Percentiles rank a stretch among this genome's conserved stretches.
These are phyloP conservation scores for Thecaphora thlaspeos DNA, from an alignment of 1,284 basidiomycete species.

Conservation along the genomic window DNA sequence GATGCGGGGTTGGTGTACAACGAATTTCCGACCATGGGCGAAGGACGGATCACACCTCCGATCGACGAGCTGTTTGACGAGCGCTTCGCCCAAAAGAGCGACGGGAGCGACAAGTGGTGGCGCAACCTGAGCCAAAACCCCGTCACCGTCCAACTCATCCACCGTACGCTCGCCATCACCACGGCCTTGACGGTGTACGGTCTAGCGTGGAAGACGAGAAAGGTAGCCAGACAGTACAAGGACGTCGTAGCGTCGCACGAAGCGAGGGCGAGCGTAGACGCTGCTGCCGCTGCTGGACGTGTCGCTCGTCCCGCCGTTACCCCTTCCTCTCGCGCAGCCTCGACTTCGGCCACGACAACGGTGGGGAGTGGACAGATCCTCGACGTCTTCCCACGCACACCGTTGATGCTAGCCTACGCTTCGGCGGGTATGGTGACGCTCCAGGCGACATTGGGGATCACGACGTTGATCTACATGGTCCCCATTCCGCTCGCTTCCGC, in stretches of 20 bases:
- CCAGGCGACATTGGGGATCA: constrained; percentile 85
- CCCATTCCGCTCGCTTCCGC: constrained; percentile 86
- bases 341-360: neutral
- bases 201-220: constrained; percentile 54
- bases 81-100: constrained; percentile 67
- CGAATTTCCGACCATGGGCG: constrained; percentile 97
- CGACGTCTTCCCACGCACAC: constrained; percentile 70
- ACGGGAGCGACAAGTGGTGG: constrained; percentile 64
- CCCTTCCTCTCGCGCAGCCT: neutral
- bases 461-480: constrained; percentile 88
- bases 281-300: neutral
- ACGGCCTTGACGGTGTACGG: constrained; percentile 26
- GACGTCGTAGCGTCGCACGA: no score
- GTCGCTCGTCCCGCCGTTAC: neutral
- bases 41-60: constrained; percentile 73
- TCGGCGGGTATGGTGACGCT: constrained; percentile 80
- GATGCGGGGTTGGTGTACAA: constrained; percentile 97
- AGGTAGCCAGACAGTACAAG: constrained; percentile 62
- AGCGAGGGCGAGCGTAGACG: no score
- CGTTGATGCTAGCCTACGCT: constrained; percentile 66
- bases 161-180: constrained; percentile 74
- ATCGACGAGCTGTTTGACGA: constrained; percentile 72
- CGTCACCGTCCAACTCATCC: constrained; percentile 94
- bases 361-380: constrained; percentile 61
- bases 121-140: constrained; percentile 96